These are phyloP conservation scores for Quillaja saponaria DNA, from an alignment of 306 rosid genomes.

Conservation along the genomic window DNA sequence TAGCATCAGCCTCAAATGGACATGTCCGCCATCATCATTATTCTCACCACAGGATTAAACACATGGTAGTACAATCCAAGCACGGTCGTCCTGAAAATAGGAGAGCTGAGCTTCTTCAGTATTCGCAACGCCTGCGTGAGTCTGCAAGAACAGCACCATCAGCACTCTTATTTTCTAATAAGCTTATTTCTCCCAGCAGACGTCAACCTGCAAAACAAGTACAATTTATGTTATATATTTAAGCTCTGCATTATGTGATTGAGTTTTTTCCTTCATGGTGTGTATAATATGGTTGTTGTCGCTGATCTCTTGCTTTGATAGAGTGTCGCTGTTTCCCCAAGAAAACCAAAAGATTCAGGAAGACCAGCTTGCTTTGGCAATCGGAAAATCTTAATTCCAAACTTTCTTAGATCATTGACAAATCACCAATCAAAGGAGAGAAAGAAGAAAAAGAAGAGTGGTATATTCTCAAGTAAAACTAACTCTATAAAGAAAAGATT, in stretches of 20 bases:
- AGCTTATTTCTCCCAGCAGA: conserved; percentile 23
- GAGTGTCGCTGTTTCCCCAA: conserved; percentile 33
- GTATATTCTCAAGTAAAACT: conserved; percentile 11
- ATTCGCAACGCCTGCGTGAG: conserved; percentile 55
- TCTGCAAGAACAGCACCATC: conserved; percentile 43
- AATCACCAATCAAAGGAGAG: conserved; percentile 28
- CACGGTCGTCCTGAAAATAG: conserved; percentile 40
- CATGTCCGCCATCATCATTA: conserved; percentile 37
- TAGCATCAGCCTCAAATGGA: conserved; percentile 32
- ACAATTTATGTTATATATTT: background rate
- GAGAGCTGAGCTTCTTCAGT: conserved; percentile 67
- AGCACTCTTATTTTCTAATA: conserved; percentile 33
- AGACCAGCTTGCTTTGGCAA: conserved; percentile 45
- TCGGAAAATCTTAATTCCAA: conserved; percentile 47
- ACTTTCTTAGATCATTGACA: conserved; percentile 37
- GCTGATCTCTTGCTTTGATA: conserved; percentile 17
- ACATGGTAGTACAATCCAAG: conserved; percentile 33
- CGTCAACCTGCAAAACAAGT: conserved; percentile 34
- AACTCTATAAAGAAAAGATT: too few species aligned
- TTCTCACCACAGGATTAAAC: conserved; percentile 38
- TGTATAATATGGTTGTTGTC: background rate
- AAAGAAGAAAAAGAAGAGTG: conserved; percentile 29
- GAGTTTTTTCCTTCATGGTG: background rate
- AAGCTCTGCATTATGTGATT: background rate
- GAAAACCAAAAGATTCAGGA: conserved; percentile 31